Percentiles rank a stretch among this genome's conserved stretches.
phyloP scores from a whole-genome alignment of 208 protist genomes.

The Crithidia acanthocephali region DNA sequence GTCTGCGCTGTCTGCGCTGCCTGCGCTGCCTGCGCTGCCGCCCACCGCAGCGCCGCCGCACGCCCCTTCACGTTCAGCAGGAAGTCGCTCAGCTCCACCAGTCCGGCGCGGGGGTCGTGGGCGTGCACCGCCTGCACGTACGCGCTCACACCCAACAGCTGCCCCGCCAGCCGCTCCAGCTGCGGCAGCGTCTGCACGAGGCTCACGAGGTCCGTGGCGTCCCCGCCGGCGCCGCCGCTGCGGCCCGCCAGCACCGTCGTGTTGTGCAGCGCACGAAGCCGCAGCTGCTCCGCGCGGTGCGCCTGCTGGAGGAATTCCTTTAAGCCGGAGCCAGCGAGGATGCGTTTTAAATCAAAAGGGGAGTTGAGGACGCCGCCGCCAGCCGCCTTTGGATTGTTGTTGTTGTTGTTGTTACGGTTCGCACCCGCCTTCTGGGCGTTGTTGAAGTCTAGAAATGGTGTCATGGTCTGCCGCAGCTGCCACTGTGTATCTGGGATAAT shows the following conservation, averaged over 20 bases:
- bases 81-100: conserved; percentile 34
- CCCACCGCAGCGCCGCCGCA: conserved; percentile 20
- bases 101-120: conserved; percentile 22
- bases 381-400: background rate
- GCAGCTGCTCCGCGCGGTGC: conserved; percentile 9
- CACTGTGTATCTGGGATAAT: conserved; percentile 2
- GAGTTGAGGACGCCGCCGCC: background rate
- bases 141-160: conserved; percentile 21
- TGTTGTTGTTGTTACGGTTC: no score
- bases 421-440: background rate
- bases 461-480: background rate
- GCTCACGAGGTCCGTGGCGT: background rate
- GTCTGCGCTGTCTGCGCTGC: background rate
- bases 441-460: conserved; percentile 10
- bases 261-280: conserved; percentile 20
- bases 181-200: conserved; percentile 29
- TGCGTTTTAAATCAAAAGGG: conserved; percentile 1
- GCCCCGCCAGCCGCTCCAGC: conserved; percentile 19
- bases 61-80: conserved; percentile 29
- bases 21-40: conserved; percentile 15
- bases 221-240: background rate
- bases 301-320: conserved; percentile 17
- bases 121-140: conserved; percentile 27
- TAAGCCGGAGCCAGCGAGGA: conserved; percentile 5
- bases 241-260: conserved; percentile 13